phyloP scores from a whole-genome alignment of 129 eudicot genomes.

The sunflower (Helianthus annuus) region HanXRQr2.0-SUNRISE NC_035435.2:106897212-106897711 shows the following conservation, averaged over 20 bases:
- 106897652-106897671: too few relatives aligned
- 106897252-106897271: slow-evolving; percentile 90
- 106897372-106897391: not conserved
- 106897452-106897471: slow-evolving; percentile 85
- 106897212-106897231: slow-evolving; percentile 88
- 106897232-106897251: slow-evolving; percentile 91
- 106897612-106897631: too few relatives aligned
- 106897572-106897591: not conserved
- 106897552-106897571: slow-evolving; percentile 45
- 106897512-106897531: slow-evolving; percentile 95
- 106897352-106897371: slow-evolving; percentile 77
- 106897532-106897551: slow-evolving; percentile 92
- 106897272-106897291: slow-evolving; percentile 75
- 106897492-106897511: slow-evolving; percentile 97
- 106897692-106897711: too few relatives aligned
- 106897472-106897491: slow-evolving; percentile 76
- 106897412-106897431: not conserved
- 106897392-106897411: not conserved
- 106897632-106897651: too few relatives aligned
- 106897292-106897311: slow-evolving; percentile 96
- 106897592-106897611: too few relatives aligned
- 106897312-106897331: slow-evolving; percentile 81
- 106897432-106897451: slow-evolving; percentile 22
- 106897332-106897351: slow-evolving; percentile 71
- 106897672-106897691: too few relatives aligned